Base-by-base conservation (phyloP, 2,329 filamentous ascomycete genomes). In the Huntiella savannae region DNA sequence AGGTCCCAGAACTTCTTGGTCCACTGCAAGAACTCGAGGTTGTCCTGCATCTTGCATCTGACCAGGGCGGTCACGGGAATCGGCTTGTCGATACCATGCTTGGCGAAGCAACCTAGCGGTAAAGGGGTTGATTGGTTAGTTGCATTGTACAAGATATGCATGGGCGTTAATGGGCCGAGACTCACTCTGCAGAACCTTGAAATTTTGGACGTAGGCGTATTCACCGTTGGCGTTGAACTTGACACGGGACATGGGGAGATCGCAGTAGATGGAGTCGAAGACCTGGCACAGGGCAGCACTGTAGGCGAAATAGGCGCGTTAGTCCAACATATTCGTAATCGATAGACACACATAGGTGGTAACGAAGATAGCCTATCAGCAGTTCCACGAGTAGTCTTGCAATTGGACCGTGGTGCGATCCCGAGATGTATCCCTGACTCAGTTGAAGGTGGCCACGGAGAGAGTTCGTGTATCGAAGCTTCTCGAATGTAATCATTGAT, bases 11-110 rank as follows among this genome's bases (percentile, higher is more conserved):
- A 95, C 55, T 74, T 72, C 74, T 98, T 98, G 50, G 79, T 79
- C 82, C 86, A 98, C 67, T 98, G 91, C 51, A 98, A 71, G 62
- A 98, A 98, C 60, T 96, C 91, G 56, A 98, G 82, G 68, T 98
- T 98, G 64, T 98, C 91, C 72, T 98, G 91, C 88, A 98, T 98
- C 71, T 94, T 95, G 72, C 91, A 98, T 65, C 96, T 98, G 57
- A 91, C 76, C 50, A 98, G 77, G 49, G 73, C 70, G 62, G 94
- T 77, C 60, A 96, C 85, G 50, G 85, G 85, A 55, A 98, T 79
- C 22, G 82, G 80, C 61, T 86, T 86, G 57, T 96, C 87, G 67
- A 98, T 73, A 53, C 77, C 70, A 65, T 96, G 87, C 63, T 82
- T 82, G 52, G 77, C 71, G 60, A 96, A 96, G 53, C 74, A 71